Base-by-base conservation (phyloP, 129 eudicot species). In the Deinandra increscens region DNA sequence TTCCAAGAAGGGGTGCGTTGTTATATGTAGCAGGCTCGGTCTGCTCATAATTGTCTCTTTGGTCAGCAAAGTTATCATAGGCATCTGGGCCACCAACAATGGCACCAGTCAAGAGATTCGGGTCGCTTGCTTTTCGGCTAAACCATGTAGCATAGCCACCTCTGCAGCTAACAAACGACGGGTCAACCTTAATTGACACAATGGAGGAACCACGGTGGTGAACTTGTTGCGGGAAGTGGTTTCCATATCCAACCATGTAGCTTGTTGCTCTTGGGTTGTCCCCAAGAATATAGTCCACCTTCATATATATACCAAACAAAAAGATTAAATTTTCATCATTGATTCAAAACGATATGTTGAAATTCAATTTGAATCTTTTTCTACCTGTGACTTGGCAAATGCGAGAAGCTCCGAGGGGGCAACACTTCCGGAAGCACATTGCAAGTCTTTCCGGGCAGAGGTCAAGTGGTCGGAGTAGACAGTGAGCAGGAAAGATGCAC, bases 231-330 rank as follows among this genome's bases (percentile, higher is more conserved):
- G 98, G 98, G 83, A 49, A 92, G 56, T 84, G 87, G 85, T 75
- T 88, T 18, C 98, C 98, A 60, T 92, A 92, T 19, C 98, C 98
- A 33, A 92, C 98, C 98, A 92, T 92, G 85, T 92, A 92, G 62
- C 98, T 92, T n/a, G 98, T 92, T 38, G 96, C 95, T 69, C 98
- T 90, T 53, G 98, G 98, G 75, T 92, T 92, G 75, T 92, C 91
- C 54, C 98, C 98, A 19, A 92, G 98, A 50, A 92, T 85, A 74
- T 92, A 92, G 71, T 92, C 98, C 63, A 92, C 94, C 97, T 91
- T 60, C 5, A 58, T 9, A 3, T 12, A 41, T n/a, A n/a, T n/a
- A n/a, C n/a, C n/a, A 15, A 38, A 44, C 18, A 34, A 41, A 64
- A 9, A 72, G 5, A 12, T 23, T 2, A 71, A 63, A 42, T 54